Base-by-base conservation (phyloP, 2,329 filamentous ascomycete genomes). In the Trichoderma asperellum region DNA sequence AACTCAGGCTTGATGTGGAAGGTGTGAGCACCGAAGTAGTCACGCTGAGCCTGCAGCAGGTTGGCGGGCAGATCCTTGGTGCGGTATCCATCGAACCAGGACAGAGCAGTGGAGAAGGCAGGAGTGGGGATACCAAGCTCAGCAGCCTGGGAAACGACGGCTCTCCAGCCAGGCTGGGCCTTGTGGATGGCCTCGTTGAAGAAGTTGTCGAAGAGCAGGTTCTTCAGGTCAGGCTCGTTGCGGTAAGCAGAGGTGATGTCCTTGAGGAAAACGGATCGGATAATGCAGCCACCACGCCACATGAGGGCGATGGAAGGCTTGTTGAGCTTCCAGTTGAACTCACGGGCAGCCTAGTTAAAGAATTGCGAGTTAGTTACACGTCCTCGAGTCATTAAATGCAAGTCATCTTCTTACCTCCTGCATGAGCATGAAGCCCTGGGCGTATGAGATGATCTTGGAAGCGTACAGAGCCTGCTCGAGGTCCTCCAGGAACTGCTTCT, bases 281-380 rank as follows among this genome's bases (percentile, higher is more conserved):
- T 99, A 78, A 99, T 99, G 89, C 96, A 99, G 77, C 96, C 96
- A 86, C 96, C 96, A 82, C 96, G 93, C 96, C 96, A 99, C 96
- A 99, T 99, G 80, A 99, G 92, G 77, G 96, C 96, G 79, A 99
- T 99, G 77, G 96, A 97, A 74, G 96, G 96, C 92, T 98, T 98
- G 92, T 99, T 97, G 76, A 99, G 91, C 89, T 97, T 97, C 96
- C 96, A 99, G 76, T 85, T 83, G 86, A 96, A 99, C 83, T 98
- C 93, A 84, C 91, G 94, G 83, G 95, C 96, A 76, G 96, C 95
- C 92, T 96, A 75, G 47, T 4, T 29, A 29, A 49, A 21, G 24
- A 12, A 2, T 24, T 24, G 24, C 24, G 24, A 24, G n/a, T 66
- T 27, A 66, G 53, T 40, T 6, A 40, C 63, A 29, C 11, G 7